Base-by-base conservation (phyloP, 352 stramenopile genomes). In the Globisporangium iwayamae region DNA sequence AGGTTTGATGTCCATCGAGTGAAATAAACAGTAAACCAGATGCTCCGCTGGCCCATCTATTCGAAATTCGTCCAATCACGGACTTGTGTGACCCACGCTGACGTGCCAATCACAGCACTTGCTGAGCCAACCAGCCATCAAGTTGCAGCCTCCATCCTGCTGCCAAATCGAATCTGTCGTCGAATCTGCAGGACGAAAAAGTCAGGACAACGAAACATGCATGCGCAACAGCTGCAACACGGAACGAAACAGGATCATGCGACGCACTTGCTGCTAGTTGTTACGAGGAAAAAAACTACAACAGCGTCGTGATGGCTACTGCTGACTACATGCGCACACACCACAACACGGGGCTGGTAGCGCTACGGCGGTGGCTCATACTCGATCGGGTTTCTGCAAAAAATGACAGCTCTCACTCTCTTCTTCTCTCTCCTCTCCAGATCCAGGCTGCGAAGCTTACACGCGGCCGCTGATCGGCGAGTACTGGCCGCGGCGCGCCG, bases 401-500 rank as follows among this genome's bases (percentile, higher is more conserved):
- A 51, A 25, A 51, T 28, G 45, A 28, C 45, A 51, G 25, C n/a
- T 51, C 45, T 25, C 22, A 25, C 22, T 25, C 22, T 25, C 22
- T 25, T 25, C 22, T 25, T 25, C 45, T 51, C 45, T 51, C 45
- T 10, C 25, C 45, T 18, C n/a, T 51, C 25, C 45, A 51, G 25
- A 51, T 48, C 13, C 38, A 51, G 28, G 38, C 45, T 63, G 22
- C 22, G 22, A 25, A 25, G 28, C 54, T 60, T 72, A 82, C 41
- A 67, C 60, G 30, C 70, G 70, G 36, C 69, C 56, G 10, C 60
- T 56, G 66, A 88, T 88, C 0, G 79, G 76, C 55, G 68, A 81
- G 69, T 88, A 88, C 50, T 84, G 57, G 45, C 71, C 66, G 30
- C 72, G 72, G 54, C 68, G 61, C n/a, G 25, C 45, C 36, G 60